phyloP scores from a whole-genome alignment of 2,329 filamentous ascomycete species.

The Sporothrix inflata region DNA sequence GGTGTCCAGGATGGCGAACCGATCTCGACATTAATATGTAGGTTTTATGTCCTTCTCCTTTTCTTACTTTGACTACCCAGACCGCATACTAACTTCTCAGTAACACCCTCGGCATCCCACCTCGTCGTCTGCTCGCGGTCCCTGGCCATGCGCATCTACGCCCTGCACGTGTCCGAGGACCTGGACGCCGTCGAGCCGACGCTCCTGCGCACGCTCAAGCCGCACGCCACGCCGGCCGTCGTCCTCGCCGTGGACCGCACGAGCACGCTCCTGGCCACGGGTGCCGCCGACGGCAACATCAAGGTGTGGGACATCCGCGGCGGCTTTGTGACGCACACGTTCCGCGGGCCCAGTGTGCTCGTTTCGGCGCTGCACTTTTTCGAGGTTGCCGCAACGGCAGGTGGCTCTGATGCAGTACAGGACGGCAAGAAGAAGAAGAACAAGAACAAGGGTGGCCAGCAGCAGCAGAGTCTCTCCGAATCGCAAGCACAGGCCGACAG shows the following conservation, averaged over 20 bases:
- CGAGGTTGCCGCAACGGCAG: conserved; percentile 66
- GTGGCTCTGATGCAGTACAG: conserved; percentile 45
- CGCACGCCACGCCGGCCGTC: conserved; percentile 86
- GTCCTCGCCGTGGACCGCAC: conserved; percentile 84
- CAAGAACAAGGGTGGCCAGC: conserved; percentile 37
- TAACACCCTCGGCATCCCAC: conserved; percentile 86
- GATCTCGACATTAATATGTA: conserved; percentile 68
- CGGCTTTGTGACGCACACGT: conserved; percentile 92
- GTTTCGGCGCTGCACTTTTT: conserved; percentile 93
- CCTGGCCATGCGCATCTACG: conserved; percentile 91
- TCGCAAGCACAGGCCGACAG: conserved; percentile 38
- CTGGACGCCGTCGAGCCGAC: conserved; percentile 64
- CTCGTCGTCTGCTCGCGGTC: conserved; percentile 91
- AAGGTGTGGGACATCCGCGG: conserved; percentile 96
- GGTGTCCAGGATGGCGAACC: conserved; percentile 71
- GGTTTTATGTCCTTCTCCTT: background rate
- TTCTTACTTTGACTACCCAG: background rate
- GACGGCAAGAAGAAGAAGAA: conserved; percentile 45
- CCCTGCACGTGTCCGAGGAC: conserved; percentile 63
- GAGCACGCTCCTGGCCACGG: conserved; percentile 87
- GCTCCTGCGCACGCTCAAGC: conserved; percentile 80
- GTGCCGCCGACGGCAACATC: conserved; percentile 87
- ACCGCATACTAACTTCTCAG: conserved; percentile 45
- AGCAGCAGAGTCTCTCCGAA: background rate
- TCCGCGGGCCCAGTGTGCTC: conserved; percentile 88